Base-by-base conservation (phyloP, 352 stramenopile species). In the Globisporangium cederbergense region DNA sequence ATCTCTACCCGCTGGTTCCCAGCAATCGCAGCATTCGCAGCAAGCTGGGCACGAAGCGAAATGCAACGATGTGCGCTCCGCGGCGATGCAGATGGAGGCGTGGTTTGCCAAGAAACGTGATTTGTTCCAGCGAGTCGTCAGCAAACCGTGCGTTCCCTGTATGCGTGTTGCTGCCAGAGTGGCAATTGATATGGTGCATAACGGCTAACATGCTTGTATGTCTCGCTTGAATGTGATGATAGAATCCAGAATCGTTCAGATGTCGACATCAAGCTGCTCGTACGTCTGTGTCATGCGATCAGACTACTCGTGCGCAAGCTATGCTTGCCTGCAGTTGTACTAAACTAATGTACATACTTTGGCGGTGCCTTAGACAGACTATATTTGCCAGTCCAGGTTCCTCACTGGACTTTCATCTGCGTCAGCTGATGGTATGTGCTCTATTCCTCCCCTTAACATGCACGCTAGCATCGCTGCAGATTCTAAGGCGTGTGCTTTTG, bases 191-290 rank as follows among this genome's bases (percentile, higher is more conserved):
- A 13, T 1, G 14, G 25, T 42, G 16, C 16, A 22, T 45, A 20
- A 11, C 18, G n/a, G 20, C 13, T 60, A 40, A 38, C 56, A 0
- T 52, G 45, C n/a, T 51, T 14, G 45, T 30, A 30, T 30, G 9
- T 52, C 4, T 16, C 32, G 49, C 13, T 18, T 32, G 16, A 36
- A 20, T 57, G 16, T 58, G n/a, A 30, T 18, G 32, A 42, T 58
- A 86, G 75, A 13, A 73, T 81, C 45, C 65, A 81, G 40, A 71
- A 74, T 32, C 68, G 77, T 30, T 75, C 68, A 3, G 75, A 84
- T n/a, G 43, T 82, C 18, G 77, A 83, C 59, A 59, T 84, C 40
- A 86, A 84, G 61, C 58, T 86, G 8, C 47, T 86, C 60, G 75
- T 86, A 58, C 20, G 60, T 56, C 8, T 34, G 8, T 34, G 8